These are phyloP conservation scores for Trichoderma virens DNA, from an alignment of 495 filamentous ascomycete genomes.

Conservation along the genomic window DNA sequence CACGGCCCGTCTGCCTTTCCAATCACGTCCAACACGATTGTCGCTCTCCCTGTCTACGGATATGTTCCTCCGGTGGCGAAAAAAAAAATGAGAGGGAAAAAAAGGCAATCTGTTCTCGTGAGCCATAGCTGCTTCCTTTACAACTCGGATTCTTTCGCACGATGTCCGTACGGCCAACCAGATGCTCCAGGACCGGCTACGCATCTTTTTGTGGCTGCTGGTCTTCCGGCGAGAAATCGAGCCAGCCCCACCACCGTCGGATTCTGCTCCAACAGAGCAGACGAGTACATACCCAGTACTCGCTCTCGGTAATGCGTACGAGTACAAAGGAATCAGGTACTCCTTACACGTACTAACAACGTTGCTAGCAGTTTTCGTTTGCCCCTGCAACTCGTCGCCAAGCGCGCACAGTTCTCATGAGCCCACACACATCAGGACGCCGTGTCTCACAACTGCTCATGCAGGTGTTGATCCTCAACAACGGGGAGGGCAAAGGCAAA, in stretches of 20 bases:
- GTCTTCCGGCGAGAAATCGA: neutral
- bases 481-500: neutral
- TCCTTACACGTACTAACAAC: neutral
- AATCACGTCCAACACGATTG: no score
- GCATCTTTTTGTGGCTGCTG: neutral
- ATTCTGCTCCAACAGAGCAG: neutral
- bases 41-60: no score
- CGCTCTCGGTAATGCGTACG: neutral
- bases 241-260: constrained; percentile 1
- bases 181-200: neutral
- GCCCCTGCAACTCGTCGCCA: neutral
- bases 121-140: neutral
- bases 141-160: neutral
- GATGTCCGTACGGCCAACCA: neutral
- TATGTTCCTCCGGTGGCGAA: neutral
- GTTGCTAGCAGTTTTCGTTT: neutral
- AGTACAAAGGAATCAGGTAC: neutral
- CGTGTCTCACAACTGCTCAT: constrained; percentile 1
- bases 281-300: neutral
- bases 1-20: neutral
- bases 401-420: neutral
- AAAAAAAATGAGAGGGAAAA: neutral
- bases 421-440: neutral
- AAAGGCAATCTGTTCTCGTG: neutral
- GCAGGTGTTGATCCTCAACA: neutral